Base-by-base conservation (phyloP, 768 basidiomycete species). In the Boletus rubropictus region DNA sequence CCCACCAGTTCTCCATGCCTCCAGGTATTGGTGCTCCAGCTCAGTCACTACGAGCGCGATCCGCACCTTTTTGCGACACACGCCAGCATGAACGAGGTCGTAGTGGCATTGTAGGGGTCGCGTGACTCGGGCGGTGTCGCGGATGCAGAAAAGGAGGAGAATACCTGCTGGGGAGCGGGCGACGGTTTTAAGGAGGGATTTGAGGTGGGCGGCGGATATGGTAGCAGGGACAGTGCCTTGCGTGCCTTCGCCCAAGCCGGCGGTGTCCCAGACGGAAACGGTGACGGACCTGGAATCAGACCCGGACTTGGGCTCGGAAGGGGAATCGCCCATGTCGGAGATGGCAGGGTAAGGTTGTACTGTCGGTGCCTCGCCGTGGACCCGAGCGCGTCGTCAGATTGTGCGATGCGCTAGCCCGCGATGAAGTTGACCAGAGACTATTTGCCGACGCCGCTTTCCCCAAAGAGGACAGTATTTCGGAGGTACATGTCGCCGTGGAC, bases 1-100 rank as follows among this genome's bases (percentile, higher is more conserved):
- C 14, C 46, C 46, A 49, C 46, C 50, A 51, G 17, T 7, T 9
- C 14, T 51, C 46, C 50, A 51, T 51, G 7, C 48, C 40, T 14
- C 50, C 18, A 31, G 15, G 9, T 44, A 15, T 3, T 39, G 31
- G 37, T 42, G 20, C 7, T 39, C 50, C 22, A 39, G 22, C 11
- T 45, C 49, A 7, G 39, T 47, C 22, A 50, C 45, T 0, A 50
- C 49, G 21, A 50, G 25, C 3, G 12, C 49, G n/a, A 50, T 42
- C 9, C 44, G 49, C 18, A 48, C 45, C 28, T 32, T 35, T 42
- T 27, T 43, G 27, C 15, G 29, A 24, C 33, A 51, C 18, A 42
- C 11, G 1, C 2, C 5, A 5, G 29, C 18, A 12, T 48, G 28
- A 18, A 51, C 35, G 7, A 48, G 31, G 9, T 48, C 31, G 36